These are phyloP conservation scores for Orbilia javanica DNA, from an alignment of 2,329 filamentous ascomycete genomes.

Conservation along the genomic window DNA sequence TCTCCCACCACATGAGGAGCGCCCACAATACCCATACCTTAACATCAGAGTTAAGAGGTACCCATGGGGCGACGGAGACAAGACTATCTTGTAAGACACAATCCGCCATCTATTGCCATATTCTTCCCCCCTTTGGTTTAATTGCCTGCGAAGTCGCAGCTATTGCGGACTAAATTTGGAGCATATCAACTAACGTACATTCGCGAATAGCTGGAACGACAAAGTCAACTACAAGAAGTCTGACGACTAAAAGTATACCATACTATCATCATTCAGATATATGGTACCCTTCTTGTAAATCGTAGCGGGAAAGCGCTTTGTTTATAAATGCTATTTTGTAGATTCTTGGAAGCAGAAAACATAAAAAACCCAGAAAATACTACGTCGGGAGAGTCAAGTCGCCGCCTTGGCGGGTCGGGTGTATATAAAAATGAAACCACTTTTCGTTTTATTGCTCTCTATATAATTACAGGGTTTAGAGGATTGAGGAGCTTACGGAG, in stretches of 20 bases:
- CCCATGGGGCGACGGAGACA: constrained; percentile 94
- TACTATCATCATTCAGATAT: background rate
- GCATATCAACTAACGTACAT: constrained; percentile 23
- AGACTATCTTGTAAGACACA: constrained; percentile 71
- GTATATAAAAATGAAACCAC: constrained; percentile 33
- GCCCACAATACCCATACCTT: constrained; percentile 93
- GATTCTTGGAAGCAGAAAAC: constrained; percentile 25
- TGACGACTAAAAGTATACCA: constrained; percentile 74
- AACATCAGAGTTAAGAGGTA: constrained; percentile 98
- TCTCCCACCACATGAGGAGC: constrained; percentile 87
- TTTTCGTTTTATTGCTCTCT: background rate
- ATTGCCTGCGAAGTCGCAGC: background rate
- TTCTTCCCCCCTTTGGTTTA: background rate
- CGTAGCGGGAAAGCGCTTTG: constrained; percentile 21
- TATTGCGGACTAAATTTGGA: constrained; percentile 7
- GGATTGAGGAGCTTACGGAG: too few species aligned
- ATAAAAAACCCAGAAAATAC: constrained; percentile 1
- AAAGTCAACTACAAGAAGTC: constrained; percentile 94
- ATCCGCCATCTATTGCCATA: background rate
- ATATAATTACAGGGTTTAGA: too few species aligned
- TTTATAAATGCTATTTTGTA: constrained; percentile 29
- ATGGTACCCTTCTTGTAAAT: constrained; percentile 29
- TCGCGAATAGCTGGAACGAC: constrained; percentile 83
- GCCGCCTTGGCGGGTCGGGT: constrained; percentile 38
- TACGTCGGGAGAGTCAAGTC: background rate